Base-by-base conservation (phyloP, 2,329 filamentous ascomycete genomes). In the Verticillium isaacii region DNA sequence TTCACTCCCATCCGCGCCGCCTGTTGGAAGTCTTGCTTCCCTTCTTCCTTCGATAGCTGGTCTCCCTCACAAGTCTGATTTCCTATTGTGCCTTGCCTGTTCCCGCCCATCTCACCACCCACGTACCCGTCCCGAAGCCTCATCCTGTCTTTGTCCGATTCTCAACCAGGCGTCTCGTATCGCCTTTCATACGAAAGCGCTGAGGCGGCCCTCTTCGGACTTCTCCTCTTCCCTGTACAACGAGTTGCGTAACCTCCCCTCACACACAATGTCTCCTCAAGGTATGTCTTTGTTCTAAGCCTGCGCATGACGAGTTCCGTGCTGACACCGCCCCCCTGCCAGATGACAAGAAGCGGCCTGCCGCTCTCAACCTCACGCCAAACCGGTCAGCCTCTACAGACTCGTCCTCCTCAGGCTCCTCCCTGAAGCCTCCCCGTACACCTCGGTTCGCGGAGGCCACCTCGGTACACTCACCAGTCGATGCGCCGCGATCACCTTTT, bases 391-490 rank as follows among this genome's bases (percentile, higher is more conserved):
- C 75, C 32, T 82, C 83, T 5, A 78, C 79, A 56, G 76, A 77
- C 59, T 85, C 83, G 15, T 78, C 77, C 45, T 84, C 83, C 32
- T 82, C 82, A 62, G 77, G 78, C 66, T 81, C 78, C 55, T 87
- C 85, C 17, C 77, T 87, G 66, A 91, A 90, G 77, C 80, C 85
- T 45, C 89, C 89, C 64, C 85, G 91, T 71, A 89, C 89, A 68
- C 89, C 91, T 69, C 88, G 91, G 71, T 94, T 94, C 71, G 89
- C 89, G 61, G 91, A 93, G 80, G 90, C 90, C 55, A 94, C 91
- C 34, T 85, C 89, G 32, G 87, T 93, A 59, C 82, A 93, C 78
- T 93, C 91, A 56, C 91, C 91, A 52, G 80, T 92, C 70, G 89
- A 93, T 64, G 78, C 68, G 61, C 64, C 78, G 57, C 74, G 74